Percentiles rank a stretch among this genome's conserved stretches.
Evolutionary conservation across 805 yeast genomes (phyloP).

Genomic region (Saccharomycopsis malanga): DNA sequence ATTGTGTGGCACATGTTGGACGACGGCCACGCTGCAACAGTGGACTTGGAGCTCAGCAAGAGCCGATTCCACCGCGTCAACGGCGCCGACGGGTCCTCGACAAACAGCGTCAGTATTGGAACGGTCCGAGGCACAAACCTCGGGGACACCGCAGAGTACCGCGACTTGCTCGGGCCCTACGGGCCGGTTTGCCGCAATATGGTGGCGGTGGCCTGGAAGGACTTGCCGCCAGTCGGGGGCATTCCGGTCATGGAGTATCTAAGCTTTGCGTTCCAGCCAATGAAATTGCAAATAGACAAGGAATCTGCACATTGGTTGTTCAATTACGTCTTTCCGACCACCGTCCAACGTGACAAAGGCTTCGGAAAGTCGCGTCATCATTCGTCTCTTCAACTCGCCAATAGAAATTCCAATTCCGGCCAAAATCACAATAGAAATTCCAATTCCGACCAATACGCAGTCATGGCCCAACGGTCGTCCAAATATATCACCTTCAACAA

Average conservation of each 20-base stretch:
- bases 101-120: slow-evolving; percentile 38
- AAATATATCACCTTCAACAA: slow-evolving; percentile 55
- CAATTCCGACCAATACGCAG: slow-evolving; percentile 21
- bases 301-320: slow-evolving; percentile 43
- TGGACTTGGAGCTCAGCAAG: slow-evolving; percentile 46
- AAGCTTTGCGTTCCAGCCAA: slow-evolving; percentile 43
- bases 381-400: neutral
- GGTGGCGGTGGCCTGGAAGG: slow-evolving; percentile 43
- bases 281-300: slow-evolving; percentile 52
- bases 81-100: slow-evolving; percentile 45
- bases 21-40: slow-evolving; percentile 39
- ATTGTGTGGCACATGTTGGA: slow-evolving; percentile 54
- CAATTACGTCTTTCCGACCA: slow-evolving; percentile 39
- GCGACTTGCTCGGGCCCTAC: slow-evolving; percentile 45
- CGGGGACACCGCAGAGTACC: slow-evolving; percentile 40
- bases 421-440: neutral
- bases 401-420: neutral
- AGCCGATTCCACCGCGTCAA: slow-evolving; percentile 44
- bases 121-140: slow-evolving; percentile 48
- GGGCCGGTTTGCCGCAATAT: slow-evolving; percentile 27
- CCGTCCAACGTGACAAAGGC: neutral
- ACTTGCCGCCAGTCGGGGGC: slow-evolving; percentile 59
- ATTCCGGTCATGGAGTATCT: slow-evolving; percentile 48
- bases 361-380: neutral
- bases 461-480: slow-evolving; percentile 69